Conservation (phyloP, 1,284 basidiomycete genomes). For the Cryptococcus depauperatus region DNA sequence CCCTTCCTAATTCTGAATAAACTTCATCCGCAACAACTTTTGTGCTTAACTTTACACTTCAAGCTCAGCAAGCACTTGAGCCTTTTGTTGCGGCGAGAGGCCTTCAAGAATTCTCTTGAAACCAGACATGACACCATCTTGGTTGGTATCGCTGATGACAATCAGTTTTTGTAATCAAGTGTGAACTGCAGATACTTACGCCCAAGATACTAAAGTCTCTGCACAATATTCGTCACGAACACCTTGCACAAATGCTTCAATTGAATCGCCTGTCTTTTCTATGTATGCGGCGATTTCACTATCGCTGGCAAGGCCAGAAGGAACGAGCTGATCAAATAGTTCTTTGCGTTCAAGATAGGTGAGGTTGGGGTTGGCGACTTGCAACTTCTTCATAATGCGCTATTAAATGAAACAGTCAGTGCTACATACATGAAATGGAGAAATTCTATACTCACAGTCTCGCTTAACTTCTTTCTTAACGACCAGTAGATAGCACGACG, state of each 20-base stretch:
- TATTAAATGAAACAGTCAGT: conserved; percentile 1
- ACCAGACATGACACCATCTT: conserved; percentile 38
- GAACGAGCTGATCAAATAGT: conserved; percentile 35
- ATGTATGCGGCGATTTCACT: conserved; percentile 42
- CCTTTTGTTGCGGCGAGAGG: conserved; percentile 63
- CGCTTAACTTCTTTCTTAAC: conserved; percentile 55
- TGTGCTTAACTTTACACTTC: conserved; percentile 2
- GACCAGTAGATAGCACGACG: conserved; percentile 95
- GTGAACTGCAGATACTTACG: conserved; percentile 19
- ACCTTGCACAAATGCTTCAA: conserved; percentile 33
- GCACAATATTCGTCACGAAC: conserved; percentile 38
- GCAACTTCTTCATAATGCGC: conserved; percentile 44
- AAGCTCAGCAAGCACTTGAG: conserved; percentile 50
- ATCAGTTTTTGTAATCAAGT: not conserved
- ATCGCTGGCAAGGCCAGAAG: conserved; percentile 33
- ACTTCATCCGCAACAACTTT: not conserved
- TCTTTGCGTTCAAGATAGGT: conserved; percentile 39
- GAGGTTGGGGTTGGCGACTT: conserved; percentile 42
- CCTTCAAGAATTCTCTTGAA: conserved; percentile 49
- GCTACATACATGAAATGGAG: not conserved
- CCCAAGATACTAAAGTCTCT: conserved; percentile 36
- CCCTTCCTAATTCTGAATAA: not conserved
- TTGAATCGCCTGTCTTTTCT: conserved; percentile 33
- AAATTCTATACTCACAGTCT: conserved; percentile 32
- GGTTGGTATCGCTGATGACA: conserved; percentile 27